Evolutionary conservation across 768 basidiomycete species (phyloP).

Genomic region (Sporobolomyces phaffii): DNA sequence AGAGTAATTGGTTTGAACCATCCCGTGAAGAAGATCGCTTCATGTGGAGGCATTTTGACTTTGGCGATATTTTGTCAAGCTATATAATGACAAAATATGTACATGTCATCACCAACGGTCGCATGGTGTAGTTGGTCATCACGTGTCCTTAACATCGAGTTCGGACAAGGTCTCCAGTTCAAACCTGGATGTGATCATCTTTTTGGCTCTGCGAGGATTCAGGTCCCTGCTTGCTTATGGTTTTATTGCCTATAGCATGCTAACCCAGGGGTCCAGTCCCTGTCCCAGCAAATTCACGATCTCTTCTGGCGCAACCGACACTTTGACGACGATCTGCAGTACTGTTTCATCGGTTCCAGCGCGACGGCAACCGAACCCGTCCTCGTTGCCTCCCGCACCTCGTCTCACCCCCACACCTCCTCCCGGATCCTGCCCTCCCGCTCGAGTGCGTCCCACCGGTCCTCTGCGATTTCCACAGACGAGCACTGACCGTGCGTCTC

Average conservation of each 20-base stretch:
- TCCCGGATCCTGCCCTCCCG: conserved; percentile 64
- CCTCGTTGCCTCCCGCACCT: not conserved
- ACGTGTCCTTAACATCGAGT: conserved; percentile 19
- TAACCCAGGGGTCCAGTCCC: too few species aligned
- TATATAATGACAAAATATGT: too few species aligned
- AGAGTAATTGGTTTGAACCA: too few species aligned
- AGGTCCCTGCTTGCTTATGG: too few species aligned
- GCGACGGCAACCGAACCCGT: not conserved
- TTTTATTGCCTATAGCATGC: too few species aligned
- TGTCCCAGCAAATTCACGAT: not conserved
- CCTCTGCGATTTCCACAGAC: conserved; percentile 52
- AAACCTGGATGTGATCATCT: conserved; percentile 15
- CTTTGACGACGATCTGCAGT: too few species aligned
- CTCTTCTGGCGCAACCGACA: too few species aligned
- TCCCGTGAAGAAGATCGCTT: too few species aligned
- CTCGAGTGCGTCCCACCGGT: conserved; percentile 64
- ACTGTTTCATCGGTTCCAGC: too few species aligned
- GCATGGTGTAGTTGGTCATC: conserved; percentile 20
- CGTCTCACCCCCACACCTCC: conserved; percentile 68
- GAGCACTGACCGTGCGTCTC: conserved; percentile 53
- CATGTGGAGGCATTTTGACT: too few species aligned
- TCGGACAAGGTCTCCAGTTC: conserved; percentile 20
- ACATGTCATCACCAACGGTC: not conserved
- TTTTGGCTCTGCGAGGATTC: not conserved
- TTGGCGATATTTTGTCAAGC: too few species aligned